Percentiles rank a stretch among this genome's conserved stretches.
phyloP scores from a whole-genome alignment of 768 basidiomycete species.

The Termitomyces titanicus region DNA sequence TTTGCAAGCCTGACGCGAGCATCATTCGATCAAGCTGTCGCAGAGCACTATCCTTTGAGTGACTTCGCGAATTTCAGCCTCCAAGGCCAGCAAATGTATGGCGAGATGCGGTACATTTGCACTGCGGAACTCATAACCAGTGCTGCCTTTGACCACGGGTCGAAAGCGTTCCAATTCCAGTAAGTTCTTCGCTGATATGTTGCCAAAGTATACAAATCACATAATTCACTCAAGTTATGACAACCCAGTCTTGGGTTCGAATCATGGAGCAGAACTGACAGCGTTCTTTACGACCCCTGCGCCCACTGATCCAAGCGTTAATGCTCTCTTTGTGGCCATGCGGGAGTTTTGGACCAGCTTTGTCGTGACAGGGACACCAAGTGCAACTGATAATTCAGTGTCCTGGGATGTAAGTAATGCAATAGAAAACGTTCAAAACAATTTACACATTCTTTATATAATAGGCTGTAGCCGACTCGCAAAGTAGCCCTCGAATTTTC shows the following conservation, averaged over 20 bases:
- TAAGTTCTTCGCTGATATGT: conserved; percentile 13
- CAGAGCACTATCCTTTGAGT: conserved; percentile 28
- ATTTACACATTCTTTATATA: background rate
- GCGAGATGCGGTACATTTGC: conserved; percentile 42
- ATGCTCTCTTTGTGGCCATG: conserved; percentile 32
- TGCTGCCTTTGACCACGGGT: conserved; percentile 17
- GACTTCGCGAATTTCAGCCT: conserved; percentile 32
- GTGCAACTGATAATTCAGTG: conserved; percentile 11
- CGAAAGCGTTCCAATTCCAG: conserved; percentile 33
- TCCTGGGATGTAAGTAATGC: conserved; percentile 26
- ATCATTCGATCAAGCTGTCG: conserved; percentile 28
- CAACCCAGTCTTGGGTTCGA: conserved; percentile 35
- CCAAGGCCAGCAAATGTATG: conserved; percentile 43
- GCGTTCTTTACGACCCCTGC: conserved; percentile 31
- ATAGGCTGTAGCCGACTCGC: conserved; percentile 16
- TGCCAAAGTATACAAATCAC: background rate
- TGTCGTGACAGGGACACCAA: conserved; percentile 29
- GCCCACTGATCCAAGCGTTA: conserved; percentile 22
- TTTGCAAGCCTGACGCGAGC: conserved; percentile 25
- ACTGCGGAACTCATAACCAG: conserved; percentile 33
- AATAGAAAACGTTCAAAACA: background rate
- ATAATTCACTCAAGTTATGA: conserved; percentile 28
- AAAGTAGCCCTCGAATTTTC: conserved; percentile 26
- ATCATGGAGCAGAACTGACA: conserved; percentile 32
- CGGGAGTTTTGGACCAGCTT: conserved; percentile 38